Percentiles rank a stretch among this genome's conserved stretches.
Conservation (phyloP, 371 early-diverging fungal species). For the Smittium culicis region DNA sequence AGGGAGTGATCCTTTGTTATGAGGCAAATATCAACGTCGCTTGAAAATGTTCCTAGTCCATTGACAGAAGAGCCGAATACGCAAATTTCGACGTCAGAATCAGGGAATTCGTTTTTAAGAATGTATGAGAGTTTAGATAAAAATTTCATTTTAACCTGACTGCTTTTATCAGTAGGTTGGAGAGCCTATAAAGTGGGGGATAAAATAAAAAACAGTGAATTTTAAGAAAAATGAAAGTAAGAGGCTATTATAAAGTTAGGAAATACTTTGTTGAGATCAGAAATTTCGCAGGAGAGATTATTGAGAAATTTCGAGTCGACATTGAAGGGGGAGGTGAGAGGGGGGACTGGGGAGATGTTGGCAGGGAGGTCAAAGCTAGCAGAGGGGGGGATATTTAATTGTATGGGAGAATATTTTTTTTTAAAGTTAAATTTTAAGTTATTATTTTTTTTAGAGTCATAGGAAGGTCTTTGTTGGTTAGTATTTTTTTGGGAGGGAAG, state of each 20-base stretch:
- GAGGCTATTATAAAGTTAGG: not conserved
- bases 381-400: no score
- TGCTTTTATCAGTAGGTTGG: constrained; percentile 39
- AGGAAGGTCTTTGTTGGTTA: no score
- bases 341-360: no score
- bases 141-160: constrained; percentile 36
- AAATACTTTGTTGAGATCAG: no score
- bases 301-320: no score
- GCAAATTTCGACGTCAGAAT: constrained; percentile 40
- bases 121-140: constrained; percentile 40
- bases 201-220: not conserved
- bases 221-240: not conserved
- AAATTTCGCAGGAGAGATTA: no score
- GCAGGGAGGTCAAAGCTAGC: no score
- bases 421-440: no score
- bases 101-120: constrained; percentile 43
- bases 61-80: constrained; percentile 43
- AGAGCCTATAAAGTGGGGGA: not conserved
- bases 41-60: constrained; percentile 29
- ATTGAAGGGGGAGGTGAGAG: no score
- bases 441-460: no score
- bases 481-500: no score
- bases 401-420: no score
- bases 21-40: constrained; percentile 33
- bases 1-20: constrained; percentile 25